Conservation (phyloP, 2,329 filamentous ascomycete species). For the Pseudogymnoascus sp. region DNA sequence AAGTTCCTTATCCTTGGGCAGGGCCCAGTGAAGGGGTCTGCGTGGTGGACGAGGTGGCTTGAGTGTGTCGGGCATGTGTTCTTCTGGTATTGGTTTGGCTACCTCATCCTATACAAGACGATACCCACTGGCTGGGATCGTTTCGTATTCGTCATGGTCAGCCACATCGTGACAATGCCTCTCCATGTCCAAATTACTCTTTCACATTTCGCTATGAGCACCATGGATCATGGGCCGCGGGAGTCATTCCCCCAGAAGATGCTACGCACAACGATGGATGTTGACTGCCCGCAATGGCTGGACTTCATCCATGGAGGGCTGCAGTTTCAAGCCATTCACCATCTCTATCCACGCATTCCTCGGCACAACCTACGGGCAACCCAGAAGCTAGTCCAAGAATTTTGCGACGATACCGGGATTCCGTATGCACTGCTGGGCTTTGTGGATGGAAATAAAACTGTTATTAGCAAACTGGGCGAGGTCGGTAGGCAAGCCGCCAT, state of each 20-base stretch:
- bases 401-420: slow-evolving; percentile 74
- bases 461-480: slow-evolving; percentile 68
- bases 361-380: slow-evolving; percentile 72
- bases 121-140: slow-evolving; percentile 64
- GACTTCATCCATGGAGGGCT: slow-evolving; percentile 85
- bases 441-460: slow-evolving; percentile 71
- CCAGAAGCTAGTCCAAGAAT: slow-evolving; percentile 70
- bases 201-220: slow-evolving; percentile 91
- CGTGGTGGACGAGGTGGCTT: slow-evolving; percentile 77
- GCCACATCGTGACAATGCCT: slow-evolving; percentile 72
- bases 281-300: slow-evolving; percentile 80
- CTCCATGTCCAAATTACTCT: slow-evolving; percentile 86
- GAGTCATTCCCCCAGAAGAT: slow-evolving; percentile 89
- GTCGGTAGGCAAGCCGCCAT: slow-evolving; percentile 74
- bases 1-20: slow-evolving; percentile 63
- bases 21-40: slow-evolving; percentile 65
- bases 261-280: slow-evolving; percentile 88
- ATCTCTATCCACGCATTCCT: slow-evolving; percentile 75
- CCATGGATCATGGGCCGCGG: slow-evolving; percentile 70
- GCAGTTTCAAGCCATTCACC: slow-evolving; percentile 85
- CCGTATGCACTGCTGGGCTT: slow-evolving; percentile 84
- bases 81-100: slow-evolving; percentile 86
- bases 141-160: slow-evolving; percentile 68
- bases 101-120: slow-evolving; percentile 65
- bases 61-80: slow-evolving; percentile 68